Evolutionary conservation across 352 stramenopile genomes (phyloP), one percentile per base, ranked within the genome.

Genomic region (Globisporangium parvum): DNA sequence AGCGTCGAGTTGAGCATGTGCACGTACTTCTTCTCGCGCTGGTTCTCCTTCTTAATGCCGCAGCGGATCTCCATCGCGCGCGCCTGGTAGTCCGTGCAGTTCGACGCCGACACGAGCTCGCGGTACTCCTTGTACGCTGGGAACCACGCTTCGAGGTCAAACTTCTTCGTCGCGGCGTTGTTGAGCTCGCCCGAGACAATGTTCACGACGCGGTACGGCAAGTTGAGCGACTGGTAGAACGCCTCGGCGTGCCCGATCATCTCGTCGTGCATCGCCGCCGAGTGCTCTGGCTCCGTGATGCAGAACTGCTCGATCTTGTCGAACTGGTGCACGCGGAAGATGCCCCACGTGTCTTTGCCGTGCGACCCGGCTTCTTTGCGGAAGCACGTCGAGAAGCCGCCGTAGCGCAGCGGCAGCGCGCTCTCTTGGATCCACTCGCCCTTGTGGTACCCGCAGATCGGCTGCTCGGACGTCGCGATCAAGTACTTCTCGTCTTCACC

Each of bases 241-340:
- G 98, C 97, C 71, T 99, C 93, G 41, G 96, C 95, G 42, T 81
- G 83, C 57, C 77, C 71, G 60, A 96, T 67, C 87, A 97, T 96
- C 66, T 97, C 91, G 47, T 96, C 75, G 64, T 97, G 89, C 87
- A 99, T 98, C 31, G 69, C 87, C 33, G 79, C 52, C 50, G 88
- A 98, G 60, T 89, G 80, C 63, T 98, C 96, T 51, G 97, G 93
- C 54, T 97, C 91, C 21, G 91, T 97, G 56, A 99, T 92, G 71
- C 92, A 98, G 71, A 99, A 99, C 72, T 99, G 96, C 77, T 99
- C 96, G 58, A 99, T 97, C 84, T 99, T 99, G 74, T 99, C 97
- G 71, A 99, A 99, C 80, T 99, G 97, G 84, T 99, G 97, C 8
- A 99, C 97, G 44, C 97, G 94, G 78, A 99, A 99, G 71, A 99